A percentile compares a stretch with the other conserved stretches of the same genome.
Conservation (phyloP, 1,284 basidiomycete genomes). For the Papiliotrema laurentii region DNA sequence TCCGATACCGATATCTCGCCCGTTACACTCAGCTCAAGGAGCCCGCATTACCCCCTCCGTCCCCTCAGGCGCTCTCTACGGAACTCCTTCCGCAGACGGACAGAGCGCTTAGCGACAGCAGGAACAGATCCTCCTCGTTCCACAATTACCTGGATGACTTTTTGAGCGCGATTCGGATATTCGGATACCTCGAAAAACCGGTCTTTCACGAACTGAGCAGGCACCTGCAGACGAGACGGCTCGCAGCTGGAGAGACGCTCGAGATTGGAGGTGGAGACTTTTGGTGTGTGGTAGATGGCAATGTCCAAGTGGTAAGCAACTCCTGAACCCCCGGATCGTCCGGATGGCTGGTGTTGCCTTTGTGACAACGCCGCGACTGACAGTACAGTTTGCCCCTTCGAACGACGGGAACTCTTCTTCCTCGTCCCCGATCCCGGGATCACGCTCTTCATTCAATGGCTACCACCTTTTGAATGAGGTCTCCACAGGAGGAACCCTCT, state of each 20-base stretch:
- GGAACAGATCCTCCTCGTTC: constrained; percentile 59
- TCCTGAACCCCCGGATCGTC: background rate
- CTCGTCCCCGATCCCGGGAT: constrained; percentile 25
- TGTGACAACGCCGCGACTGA: too few species aligned
- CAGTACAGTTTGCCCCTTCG: constrained; percentile 58
- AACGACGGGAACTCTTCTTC: constrained; percentile 11
- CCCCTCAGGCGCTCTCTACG: constrained; percentile 27
- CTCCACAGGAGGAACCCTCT: constrained; percentile 87
- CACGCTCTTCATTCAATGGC: constrained; percentile 62
- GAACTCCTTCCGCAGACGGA: constrained; percentile 26
- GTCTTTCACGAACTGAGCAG: constrained; percentile 92
- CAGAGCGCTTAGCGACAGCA: constrained; percentile 58
- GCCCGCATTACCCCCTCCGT: constrained; percentile 55
- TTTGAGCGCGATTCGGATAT: constrained; percentile 85
- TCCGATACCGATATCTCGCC: constrained; percentile 63
- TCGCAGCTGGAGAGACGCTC: constrained; percentile 82
- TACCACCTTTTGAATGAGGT: constrained; percentile 93
- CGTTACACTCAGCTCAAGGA: constrained; percentile 72
- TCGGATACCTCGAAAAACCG: constrained; percentile 92
- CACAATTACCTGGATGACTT: constrained; percentile 96
- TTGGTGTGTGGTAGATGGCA: constrained; percentile 92
- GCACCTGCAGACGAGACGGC: constrained; percentile 81
- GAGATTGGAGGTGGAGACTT: constrained; percentile 84
- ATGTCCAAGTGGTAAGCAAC: constrained; percentile 47
- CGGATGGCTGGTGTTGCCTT: background rate